phyloP scores from a whole-genome alignment of 2,329 filamentous ascomycete species.

The Claviceps africana region DNA sequence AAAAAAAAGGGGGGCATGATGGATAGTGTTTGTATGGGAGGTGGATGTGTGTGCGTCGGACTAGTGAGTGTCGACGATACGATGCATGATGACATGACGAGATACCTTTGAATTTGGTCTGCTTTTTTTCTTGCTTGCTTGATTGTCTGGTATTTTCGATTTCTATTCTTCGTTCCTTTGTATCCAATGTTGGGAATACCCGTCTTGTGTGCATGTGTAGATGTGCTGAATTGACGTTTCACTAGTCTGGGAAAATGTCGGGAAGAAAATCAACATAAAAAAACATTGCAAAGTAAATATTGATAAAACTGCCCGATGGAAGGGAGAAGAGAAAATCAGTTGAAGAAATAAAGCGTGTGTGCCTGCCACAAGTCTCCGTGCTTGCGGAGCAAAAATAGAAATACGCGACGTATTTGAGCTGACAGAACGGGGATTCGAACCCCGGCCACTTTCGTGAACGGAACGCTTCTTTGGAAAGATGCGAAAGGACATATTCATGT shows the following conservation, averaged over 20 bases:
- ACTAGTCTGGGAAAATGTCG: no score
- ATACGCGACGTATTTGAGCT: neutral
- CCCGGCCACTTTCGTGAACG: conserved; percentile 15
- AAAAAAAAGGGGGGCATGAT: neutral
- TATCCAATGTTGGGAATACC: no score
- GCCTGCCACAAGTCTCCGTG: no score
- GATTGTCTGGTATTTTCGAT: neutral
- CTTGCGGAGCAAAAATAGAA: neutral
- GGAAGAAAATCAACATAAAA: no score
- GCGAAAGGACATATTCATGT: conserved; percentile 9
- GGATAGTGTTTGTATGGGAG: neutral
- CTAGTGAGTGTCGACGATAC: neutral
- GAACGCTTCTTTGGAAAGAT: conserved; percentile 9
- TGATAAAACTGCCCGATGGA: no score
- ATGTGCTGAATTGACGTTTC: no score
- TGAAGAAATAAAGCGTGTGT: no score
- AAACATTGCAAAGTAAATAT: no score
- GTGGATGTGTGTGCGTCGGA: neutral
- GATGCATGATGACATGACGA: neutral
- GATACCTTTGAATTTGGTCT: neutral
- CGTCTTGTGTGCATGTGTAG: no score
- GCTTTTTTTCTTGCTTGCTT: neutral
- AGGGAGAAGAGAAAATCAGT: no score
- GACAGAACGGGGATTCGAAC: conserved; percentile 14
- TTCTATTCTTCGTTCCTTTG: no score